Evolutionary conservation across 768 basidiomycete species (phyloP).

Genomic region (Postia placenta): DNA sequence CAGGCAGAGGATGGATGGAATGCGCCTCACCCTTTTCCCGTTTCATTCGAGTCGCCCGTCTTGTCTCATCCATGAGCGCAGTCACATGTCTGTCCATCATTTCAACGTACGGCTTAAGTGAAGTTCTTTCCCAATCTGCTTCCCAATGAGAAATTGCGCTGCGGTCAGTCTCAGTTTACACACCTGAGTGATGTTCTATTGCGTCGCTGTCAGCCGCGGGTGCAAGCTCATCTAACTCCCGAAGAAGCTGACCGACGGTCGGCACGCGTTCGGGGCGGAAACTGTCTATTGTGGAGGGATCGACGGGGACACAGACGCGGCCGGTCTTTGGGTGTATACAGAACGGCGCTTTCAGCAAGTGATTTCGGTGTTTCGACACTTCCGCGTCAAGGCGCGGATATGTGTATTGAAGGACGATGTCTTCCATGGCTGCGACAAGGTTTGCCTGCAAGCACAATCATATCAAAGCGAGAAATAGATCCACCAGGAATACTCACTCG

Average conservation of each 20-base stretch:
- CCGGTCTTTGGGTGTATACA: constrained; percentile 97
- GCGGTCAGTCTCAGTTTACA: background rate
- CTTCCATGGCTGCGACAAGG: constrained; percentile 59
- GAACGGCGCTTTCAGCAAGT: constrained; percentile 96
- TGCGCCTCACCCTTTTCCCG: background rate
- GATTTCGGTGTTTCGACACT: constrained; percentile 95
- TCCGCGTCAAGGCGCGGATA: constrained; percentile 97
- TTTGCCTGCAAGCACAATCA: constrained; percentile 26
- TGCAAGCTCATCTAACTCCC: constrained; percentile 56
- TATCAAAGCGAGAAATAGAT: too few species aligned
- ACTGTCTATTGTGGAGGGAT: constrained; percentile 63
- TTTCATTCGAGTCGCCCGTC: constrained; percentile 26
- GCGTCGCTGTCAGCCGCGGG: constrained; percentile 19
- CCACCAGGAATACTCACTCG: too few species aligned
- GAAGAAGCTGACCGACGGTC: constrained; percentile 76
- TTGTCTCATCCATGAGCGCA: constrained; percentile 50
- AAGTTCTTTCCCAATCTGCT: constrained; percentile 80
- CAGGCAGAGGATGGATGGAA: background rate
- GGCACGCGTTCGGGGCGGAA: constrained; percentile 88
- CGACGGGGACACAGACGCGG: constrained; percentile 89
- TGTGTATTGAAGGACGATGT: constrained; percentile 88
- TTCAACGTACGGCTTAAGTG: constrained; percentile 83
- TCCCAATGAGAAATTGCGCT: background rate
- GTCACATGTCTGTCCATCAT: constrained; percentile 74
- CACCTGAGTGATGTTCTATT: constrained; percentile 47